A percentile compares a stretch with the other conserved stretches of the same genome.
Conservation (phyloP, 1,284 basidiomycete genomes). For the Ceratobasidium sp. region DNA sequence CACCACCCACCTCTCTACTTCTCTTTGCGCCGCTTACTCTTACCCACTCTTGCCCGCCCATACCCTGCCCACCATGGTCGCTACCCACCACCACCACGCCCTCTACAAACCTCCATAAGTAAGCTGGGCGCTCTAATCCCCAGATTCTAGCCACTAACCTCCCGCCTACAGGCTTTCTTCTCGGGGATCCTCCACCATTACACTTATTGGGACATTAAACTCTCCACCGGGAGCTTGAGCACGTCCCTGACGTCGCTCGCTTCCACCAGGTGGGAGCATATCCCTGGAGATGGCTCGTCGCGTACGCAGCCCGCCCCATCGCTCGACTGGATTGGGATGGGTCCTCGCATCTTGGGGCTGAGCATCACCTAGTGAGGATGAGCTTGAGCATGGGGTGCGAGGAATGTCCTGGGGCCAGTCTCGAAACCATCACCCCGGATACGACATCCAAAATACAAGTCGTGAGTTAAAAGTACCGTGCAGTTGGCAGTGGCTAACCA, state of each 20-base stretch:
- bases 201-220: conserved; percentile 1
- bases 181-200: neutral
- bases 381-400: neutral
- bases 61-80: conserved; percentile 1
- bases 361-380: conserved; percentile 15
- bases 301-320: neutral
- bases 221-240: conserved; percentile 7
- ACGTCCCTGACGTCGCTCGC: neutral
- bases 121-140: too few relatives aligned
- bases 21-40: neutral
- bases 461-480: too few relatives aligned
- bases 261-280: conserved; percentile 6
- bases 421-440: neutral
- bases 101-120: too few relatives aligned
- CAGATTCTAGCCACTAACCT: too few relatives aligned
- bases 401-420: conserved; percentile 7
- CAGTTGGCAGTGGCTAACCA: too few relatives aligned
- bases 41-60: neutral
- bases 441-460: too few relatives aligned
- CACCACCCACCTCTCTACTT: neutral
- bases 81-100: neutral
- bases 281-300: neutral
- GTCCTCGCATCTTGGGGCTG: conserved; percentile 15
- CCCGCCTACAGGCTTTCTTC: too few relatives aligned
- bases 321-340: conserved; percentile 10